Evolutionary conservation across 2,329 filamentous ascomycete genomes (phyloP), one percentile per base, ranked within the genome.

Genomic region (Claviceps digitariae): DNA sequence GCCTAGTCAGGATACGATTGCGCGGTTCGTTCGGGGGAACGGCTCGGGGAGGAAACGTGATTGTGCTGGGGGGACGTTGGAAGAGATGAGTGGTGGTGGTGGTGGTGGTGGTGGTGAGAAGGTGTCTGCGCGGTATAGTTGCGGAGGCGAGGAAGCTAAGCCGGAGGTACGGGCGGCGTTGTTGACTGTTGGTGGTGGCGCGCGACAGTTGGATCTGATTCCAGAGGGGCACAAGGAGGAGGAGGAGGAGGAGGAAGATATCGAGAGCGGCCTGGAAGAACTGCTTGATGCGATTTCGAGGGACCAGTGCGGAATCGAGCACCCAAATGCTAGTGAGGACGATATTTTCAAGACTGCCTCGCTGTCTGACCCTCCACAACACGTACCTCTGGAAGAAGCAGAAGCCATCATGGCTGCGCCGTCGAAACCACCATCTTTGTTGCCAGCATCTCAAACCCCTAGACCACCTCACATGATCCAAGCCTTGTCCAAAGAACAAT

Each of bases 1-100:
- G 38, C 74, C 79, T 0, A 82, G 79, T 36, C 80, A 83, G 61
- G 74, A 74, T 44, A 78, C 74, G 0, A 79, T 83, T 56, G 69
- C 77, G 20, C 62, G 71, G 38, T 83, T 83, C 54, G 64, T 78
- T 8, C 65, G 68, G 38, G 66, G 68, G 0, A 64, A 67, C n/a
- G 64, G 63, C 1, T 58, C 58, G 2, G 54, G 54, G 1, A 67
- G 58, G 52, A 69, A 68, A 59, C 64, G 64, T 41, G 29, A 15
- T 5, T 31, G 17, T 43, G 45, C 38, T 21, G 40, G 41, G 25
- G 9, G 12, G 4, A 25, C 43, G 15, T 4, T 31, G n/a, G 52
- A 41, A n/a, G 43, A 51, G 4, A 34, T 51, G n/a, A 44, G 48
- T 17, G 23, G 10, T 12, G 17, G 15, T 17, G 23, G 7, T 6